Conservation (phyloP, 176 grass and related monocot species). For the Calamus simplicifolius region DNA sequence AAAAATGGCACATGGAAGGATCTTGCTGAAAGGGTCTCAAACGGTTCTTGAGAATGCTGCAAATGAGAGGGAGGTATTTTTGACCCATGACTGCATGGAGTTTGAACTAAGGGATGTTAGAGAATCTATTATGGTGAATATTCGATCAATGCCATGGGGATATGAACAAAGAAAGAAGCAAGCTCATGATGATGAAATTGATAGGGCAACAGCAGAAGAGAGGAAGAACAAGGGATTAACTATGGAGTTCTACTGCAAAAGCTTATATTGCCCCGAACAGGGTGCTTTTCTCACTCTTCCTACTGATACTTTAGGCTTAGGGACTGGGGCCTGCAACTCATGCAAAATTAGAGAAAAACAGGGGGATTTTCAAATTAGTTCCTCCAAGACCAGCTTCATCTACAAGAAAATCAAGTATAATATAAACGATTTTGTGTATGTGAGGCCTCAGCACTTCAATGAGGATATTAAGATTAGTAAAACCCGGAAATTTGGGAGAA, state of each 20-base stretch:
- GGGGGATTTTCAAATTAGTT: conserved; percentile 41
- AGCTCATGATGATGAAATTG: conserved; percentile 51
- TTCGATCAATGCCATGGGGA: conserved; percentile 74
- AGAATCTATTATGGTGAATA: conserved; percentile 56
- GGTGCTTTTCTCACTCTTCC: conserved; percentile 77
- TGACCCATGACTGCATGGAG: too few species aligned
- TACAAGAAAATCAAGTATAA: too few species aligned
- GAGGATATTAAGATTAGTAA: too few species aligned
- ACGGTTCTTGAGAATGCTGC: conserved; percentile 94
- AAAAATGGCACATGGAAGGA: conserved; percentile 86
- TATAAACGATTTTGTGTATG: too few species aligned
- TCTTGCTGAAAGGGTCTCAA: conserved; percentile 53
- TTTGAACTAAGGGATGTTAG: conserved; percentile 75
- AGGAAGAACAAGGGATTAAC: conserved; percentile 82
- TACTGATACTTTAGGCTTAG: conserved; percentile 59
- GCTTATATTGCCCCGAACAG: conserved; percentile 78
- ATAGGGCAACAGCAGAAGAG: conserved; percentile 60
- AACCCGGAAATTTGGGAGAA: too few species aligned
- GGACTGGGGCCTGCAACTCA: conserved; percentile 66
- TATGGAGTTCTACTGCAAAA: conserved; percentile 77
- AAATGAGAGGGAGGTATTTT: conserved; percentile 86
- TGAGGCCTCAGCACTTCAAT: too few species aligned
- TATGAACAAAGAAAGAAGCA: conserved; percentile 83
- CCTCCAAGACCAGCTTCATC: conserved; percentile 60
- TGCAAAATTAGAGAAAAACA: conserved; percentile 54